phyloP scores from a whole-genome alignment of 2,329 filamentous ascomycete species.

The Chrysosporium keratinophilum region DNA sequence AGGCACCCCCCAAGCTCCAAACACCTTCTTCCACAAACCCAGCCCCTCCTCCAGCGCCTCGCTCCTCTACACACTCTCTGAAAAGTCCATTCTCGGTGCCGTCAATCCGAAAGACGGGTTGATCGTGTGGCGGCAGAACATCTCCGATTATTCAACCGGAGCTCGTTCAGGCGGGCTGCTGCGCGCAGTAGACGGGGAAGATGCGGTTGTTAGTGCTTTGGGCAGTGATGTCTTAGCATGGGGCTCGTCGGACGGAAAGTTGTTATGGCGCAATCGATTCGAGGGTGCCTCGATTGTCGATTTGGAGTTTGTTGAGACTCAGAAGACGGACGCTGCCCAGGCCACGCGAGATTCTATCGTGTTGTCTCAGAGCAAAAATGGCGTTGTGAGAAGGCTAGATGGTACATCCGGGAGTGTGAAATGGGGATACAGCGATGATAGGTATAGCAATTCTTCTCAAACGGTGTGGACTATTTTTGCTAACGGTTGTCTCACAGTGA shows the following conservation, averaged over 20 bases:
- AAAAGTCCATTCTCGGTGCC: conserved; percentile 72
- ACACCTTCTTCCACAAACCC: conserved; percentile 92
- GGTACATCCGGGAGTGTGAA: conserved; percentile 60
- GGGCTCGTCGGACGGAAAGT: conserved; percentile 71
- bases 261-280: conserved; percentile 61
- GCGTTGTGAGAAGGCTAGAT: conserved; percentile 58
- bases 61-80: conserved; percentile 81
- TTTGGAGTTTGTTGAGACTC: conserved; percentile 66
- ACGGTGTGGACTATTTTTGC: not conserved
- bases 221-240: conserved; percentile 64
- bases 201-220: conserved; percentile 63
- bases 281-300: conserved; percentile 34
- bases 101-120: conserved; percentile 78
- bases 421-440: conserved; percentile 65
- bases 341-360: conserved; percentile 54
- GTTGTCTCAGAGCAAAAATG: conserved; percentile 48
- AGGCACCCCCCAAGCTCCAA: conserved; percentile 67
- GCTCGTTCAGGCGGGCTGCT: conserved; percentile 38
- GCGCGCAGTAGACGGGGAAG: conserved; percentile 66
- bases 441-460: conserved; percentile 26
- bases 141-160: conserved; percentile 40
- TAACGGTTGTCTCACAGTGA: conserved; percentile 38
- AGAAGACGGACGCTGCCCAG: conserved; percentile 37
- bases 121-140: conserved; percentile 73
- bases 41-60: conserved; percentile 71